These are phyloP conservation scores for Fraxinus floribunda DNA, from an alignment of 305 asterid genomes.

Conservation along the genomic window DNA sequence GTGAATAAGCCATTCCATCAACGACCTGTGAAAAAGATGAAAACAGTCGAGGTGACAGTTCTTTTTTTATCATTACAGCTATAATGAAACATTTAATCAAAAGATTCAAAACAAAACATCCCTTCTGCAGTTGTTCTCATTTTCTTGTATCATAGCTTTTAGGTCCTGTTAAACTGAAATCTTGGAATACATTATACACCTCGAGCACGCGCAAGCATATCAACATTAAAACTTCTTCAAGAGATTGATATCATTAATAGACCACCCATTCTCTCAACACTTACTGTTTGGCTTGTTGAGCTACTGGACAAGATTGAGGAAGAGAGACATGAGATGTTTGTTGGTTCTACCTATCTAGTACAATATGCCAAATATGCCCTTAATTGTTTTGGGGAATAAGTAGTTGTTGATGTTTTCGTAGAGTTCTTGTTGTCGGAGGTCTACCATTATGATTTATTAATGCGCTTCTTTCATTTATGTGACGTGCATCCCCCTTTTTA, in stretches of 20 bases:
- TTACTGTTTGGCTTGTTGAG: neutral
- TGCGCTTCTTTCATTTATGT: neutral
- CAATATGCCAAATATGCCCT: neutral
- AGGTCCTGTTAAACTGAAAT: slow-evolving; percentile 6
- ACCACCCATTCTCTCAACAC: neutral
- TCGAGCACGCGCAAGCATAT: neutral
- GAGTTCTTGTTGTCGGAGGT: neutral
- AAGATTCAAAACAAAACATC: neutral
- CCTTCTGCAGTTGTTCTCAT: neutral
- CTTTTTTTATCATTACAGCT: slow-evolving; percentile 9
- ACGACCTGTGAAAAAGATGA: slow-evolving; percentile 86
- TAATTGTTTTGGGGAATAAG: neutral
- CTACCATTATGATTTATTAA: neutral
- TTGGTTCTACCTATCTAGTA: neutral
- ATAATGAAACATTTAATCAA: neutral
- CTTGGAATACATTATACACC: slow-evolving; percentile 12
- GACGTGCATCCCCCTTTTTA: neutral
- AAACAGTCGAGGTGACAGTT: slow-evolving; percentile 65
- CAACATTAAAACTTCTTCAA: slow-evolving; percentile 6
- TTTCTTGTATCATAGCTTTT: slow-evolving; percentile 15
- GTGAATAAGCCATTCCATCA: slow-evolving; percentile 90
- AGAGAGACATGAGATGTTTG: neutral
- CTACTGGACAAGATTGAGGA: neutral
- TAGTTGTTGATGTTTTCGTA: neutral
- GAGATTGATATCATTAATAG: slow-evolving; percentile 8